Conservation (phyloP, 106 monocot genomes). For the Dendrobium chrysotoxum region DNA sequence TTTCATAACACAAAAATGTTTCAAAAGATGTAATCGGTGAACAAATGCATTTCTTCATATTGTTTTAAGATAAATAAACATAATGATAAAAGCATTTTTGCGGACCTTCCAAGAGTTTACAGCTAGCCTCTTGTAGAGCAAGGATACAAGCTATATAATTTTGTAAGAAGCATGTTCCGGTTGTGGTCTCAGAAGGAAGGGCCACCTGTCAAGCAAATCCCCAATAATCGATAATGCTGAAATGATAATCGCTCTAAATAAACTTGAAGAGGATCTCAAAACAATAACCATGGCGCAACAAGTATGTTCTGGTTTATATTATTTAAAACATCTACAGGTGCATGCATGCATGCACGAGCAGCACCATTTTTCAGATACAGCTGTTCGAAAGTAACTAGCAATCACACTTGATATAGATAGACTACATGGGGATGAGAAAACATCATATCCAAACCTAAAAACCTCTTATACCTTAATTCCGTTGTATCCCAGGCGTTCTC, state of each 20-base stretch:
- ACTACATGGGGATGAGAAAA: background rate
- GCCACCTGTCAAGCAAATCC: slow-evolving; percentile 56
- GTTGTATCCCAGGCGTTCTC: slow-evolving; percentile 97
- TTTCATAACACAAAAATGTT: background rate
- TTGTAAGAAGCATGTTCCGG: slow-evolving; percentile 79
- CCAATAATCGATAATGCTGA: slow-evolving; percentile 1
- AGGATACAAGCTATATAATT: slow-evolving; percentile 89
- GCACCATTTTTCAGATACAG: background rate
- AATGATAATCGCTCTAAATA: background rate
- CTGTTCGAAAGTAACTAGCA: slow-evolving; percentile 1
- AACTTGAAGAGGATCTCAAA: background rate
- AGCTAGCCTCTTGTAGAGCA: slow-evolving; percentile 75
- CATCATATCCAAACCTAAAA: background rate
- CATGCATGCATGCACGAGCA: background rate
- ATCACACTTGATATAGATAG: background rate
- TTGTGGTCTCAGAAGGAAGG: slow-evolving; percentile 75
- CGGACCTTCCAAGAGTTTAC: slow-evolving; percentile 45
- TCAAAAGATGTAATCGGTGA: background rate
- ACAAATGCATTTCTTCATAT: too few species aligned
- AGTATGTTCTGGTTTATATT: background rate
- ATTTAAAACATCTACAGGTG: background rate
- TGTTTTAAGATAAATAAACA: background rate
- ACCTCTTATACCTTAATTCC: slow-evolving; percentile 76
- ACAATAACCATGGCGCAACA: background rate
- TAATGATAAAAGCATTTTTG: background rate